These are phyloP conservation scores for Boletus vinaceobasis DNA, from an alignment of 768 basidiomycete species.

Conservation along the genomic window DNA sequence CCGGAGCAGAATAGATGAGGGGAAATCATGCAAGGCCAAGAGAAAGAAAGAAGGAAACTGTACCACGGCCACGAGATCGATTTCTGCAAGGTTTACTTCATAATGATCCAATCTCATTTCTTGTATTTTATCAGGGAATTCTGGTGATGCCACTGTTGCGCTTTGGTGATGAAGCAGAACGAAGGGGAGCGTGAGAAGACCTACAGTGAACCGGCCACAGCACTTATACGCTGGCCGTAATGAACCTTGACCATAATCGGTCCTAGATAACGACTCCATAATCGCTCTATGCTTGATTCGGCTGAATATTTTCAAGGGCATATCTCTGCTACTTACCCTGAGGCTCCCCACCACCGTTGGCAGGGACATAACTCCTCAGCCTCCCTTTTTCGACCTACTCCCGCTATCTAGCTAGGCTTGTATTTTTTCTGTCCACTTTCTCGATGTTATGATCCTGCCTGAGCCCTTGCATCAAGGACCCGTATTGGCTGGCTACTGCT, in stretches of 20 bases:
- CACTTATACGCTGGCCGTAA: constrained; percentile 19
- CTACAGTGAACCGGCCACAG: background rate
- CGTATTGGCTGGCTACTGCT: background rate
- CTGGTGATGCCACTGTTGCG: constrained; percentile 7
- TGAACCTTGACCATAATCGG: constrained; percentile 3
- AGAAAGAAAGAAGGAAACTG: constrained; percentile 1
- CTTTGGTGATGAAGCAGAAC: constrained; percentile 11
- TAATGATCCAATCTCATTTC: constrained; percentile 10
- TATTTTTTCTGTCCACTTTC: background rate
- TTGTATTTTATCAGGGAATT: constrained; percentile 9
- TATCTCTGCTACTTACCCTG: background rate
- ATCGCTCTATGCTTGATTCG: background rate
- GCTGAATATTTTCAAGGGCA: background rate
- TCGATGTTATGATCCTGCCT: background rate
- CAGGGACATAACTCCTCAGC: background rate
- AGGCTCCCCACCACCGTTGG: background rate
- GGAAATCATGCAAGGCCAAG: background rate
- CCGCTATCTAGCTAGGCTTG: background rate
- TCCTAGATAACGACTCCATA: background rate
- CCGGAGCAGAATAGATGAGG: constrained; percentile 7
- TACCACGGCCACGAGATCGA: constrained; percentile 12
- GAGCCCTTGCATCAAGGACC: background rate
- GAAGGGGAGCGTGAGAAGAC: constrained; percentile 20
- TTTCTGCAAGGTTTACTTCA: constrained; percentile 2
- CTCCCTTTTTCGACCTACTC: background rate